A percentile compares a stretch with the other conserved stretches of the same genome.
Evolutionary conservation across 2,329 filamentous ascomycete genomes (phyloP).

Genomic region (Geosmithia morbida): DNA sequence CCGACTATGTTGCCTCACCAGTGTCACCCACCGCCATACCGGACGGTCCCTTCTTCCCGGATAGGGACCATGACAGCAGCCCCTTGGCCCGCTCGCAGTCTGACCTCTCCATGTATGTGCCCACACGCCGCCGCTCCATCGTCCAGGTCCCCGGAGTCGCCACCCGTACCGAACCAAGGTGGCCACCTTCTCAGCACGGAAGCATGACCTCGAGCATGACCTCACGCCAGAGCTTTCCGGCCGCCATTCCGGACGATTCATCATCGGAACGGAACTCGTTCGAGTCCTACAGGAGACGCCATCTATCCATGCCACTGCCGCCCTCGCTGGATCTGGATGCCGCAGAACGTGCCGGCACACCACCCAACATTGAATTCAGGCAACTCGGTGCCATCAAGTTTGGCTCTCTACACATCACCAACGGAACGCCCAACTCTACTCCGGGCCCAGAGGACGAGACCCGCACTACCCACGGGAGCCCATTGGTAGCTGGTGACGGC

Average conservation of each 20-base stretch:
- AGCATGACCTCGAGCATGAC: background rate
- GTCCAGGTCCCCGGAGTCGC: conserved; percentile 34
- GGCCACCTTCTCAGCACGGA: background rate
- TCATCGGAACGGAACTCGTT: conserved; percentile 15
- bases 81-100: conserved; percentile 19
- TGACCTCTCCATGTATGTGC: conserved; percentile 30
- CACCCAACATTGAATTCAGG: conserved; percentile 40
- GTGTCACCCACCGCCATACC: background rate
- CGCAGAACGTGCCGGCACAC: conserved; percentile 15
- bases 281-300: conserved; percentile 17
- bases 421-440: conserved; percentile 38
- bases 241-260: conserved; percentile 11
- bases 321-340: conserved; percentile 5
- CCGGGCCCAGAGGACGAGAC: conserved; percentile 9
- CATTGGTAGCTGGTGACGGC: background rate
- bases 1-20: background rate
- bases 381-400: conserved; percentile 49
- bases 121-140: conserved; percentile 31
- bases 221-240: background rate
- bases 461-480: background rate
- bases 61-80: background rate
- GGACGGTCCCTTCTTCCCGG: background rate
- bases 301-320: conserved; percentile 17
- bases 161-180: conserved; percentile 20
- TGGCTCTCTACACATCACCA: conserved; percentile 47